phyloP scores from a whole-genome alignment of 306 rosid species.

The Quercus bicolor region DNA sequence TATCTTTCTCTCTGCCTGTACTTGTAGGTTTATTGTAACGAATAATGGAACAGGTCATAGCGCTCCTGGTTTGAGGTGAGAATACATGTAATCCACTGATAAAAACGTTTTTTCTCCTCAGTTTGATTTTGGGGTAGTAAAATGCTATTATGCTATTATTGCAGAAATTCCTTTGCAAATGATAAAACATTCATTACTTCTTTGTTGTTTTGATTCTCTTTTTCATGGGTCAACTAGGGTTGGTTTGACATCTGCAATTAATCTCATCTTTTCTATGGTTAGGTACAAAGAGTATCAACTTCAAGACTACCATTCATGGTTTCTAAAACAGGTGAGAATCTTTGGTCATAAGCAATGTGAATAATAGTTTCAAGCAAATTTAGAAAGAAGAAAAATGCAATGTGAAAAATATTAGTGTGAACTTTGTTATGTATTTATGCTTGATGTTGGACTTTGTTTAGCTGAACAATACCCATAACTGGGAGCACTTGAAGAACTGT shows the following conservation, averaged over 20 bases:
- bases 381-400: not conserved
- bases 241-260: conserved; percentile 11
- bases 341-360: not conserved
- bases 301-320: conserved; percentile 90
- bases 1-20: conserved; percentile 5
- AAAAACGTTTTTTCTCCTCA: conserved; percentile 6
- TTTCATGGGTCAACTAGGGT: not conserved
- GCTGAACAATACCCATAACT: conserved; percentile 80
- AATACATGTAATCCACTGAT: conserved; percentile 9
- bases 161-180: not conserved
- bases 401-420: not conserved
- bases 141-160: not conserved
- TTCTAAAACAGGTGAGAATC: conserved; percentile 67
- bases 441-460: conserved; percentile 27
- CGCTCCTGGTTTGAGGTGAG: conserved; percentile 72
- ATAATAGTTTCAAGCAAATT: not conserved
- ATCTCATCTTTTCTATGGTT: conserved; percentile 26
- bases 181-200: not conserved
- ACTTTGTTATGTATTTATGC: conserved; percentile 11
- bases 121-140: not conserved
- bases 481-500: conserved; percentile 74
- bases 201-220: conserved; percentile 7
- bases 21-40: conserved; percentile 80
- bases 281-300: conserved; percentile 96
- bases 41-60: conserved; percentile 87